Evolutionary conservation across 345 rosid species (phyloP).

Genomic region (Citrus inodora): DNA sequence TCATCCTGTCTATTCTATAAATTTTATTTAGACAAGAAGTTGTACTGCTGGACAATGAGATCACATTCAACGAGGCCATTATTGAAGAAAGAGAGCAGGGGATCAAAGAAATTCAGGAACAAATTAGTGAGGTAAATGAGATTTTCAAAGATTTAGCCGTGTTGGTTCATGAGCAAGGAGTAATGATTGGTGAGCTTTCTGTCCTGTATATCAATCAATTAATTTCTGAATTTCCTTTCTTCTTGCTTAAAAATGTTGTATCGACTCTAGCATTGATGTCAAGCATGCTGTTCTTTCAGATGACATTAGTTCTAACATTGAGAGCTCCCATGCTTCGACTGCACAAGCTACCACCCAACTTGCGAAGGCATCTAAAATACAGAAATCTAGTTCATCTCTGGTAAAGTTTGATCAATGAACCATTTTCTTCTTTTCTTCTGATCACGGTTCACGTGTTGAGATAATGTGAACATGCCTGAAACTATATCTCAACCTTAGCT

Average conservation of each 20-base stretch:
- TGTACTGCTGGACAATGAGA: conserved; percentile 57
- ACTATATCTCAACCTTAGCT: background rate
- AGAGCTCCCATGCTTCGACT: conserved; percentile 54
- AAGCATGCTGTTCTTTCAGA: conserved; percentile 34
- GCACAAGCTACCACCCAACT: conserved; percentile 56
- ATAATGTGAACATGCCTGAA: background rate
- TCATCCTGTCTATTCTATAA: background rate
- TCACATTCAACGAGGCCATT: conserved; percentile 66
- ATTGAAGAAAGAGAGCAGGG: conserved; percentile 82
- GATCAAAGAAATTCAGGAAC: conserved; percentile 65
- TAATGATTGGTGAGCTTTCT: conserved; percentile 48
- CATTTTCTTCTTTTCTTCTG: background rate
- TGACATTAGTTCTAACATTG: conserved; percentile 65
- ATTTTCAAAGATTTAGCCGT: conserved; percentile 73
- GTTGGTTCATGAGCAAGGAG: conserved; percentile 62
- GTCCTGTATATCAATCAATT: background rate
- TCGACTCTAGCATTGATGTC: background rate
- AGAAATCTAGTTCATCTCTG: conserved; percentile 62
- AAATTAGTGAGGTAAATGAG: conserved; percentile 68
- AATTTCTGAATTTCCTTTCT: background rate
- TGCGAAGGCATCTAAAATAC: conserved; percentile 53
- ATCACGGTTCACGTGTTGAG: background rate
- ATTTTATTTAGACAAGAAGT: conserved; percentile 49
- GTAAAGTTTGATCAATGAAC: conserved; percentile 29
- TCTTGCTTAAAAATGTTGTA: conserved; percentile 1